Base-by-base conservation (phyloP, 129 eudicot species). In the Artemisia argyi region DNA sequence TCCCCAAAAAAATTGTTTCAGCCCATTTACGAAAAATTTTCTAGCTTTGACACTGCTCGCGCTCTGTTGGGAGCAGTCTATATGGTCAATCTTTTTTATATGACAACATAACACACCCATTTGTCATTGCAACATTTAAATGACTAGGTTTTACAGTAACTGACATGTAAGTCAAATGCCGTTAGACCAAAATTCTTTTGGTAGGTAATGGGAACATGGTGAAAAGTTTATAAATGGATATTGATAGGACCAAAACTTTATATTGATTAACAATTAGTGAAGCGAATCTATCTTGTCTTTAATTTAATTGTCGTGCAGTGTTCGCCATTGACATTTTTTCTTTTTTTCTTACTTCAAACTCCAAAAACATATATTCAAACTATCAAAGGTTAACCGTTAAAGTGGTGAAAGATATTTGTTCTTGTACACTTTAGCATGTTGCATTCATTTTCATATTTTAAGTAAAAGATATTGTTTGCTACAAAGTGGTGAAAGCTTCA, bases 261-360 rank as follows among this genome's bases (percentile, higher is more conserved):
- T 4, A 35, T 0, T 30, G 4, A 35, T 6, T 35, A 35, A 15
- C 15, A 68, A 71, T 8, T 39, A 56, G 19, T 56, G 8, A 39
- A 57, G 10, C 75, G 20, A 19, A 50, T 63, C 24, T 28, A 55
- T 48, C 60, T 62, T 47, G 47, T 10, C 60, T 51, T 32, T 63
- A 13, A 26, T 39, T 56, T 57, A 65, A 46, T 55, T 59, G 16
- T 8, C 59, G 58, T 18, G 76, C 68, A 44, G 55, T 58, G 58
- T 60, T 22, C 39, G 26, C n/a, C 58, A 72, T 59, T 75, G 49
- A 75, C 79, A 65, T 75, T 55, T 55, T 28, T 16, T 65, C 48
- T 39, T 65, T 66, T 14, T 64, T 64, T 74, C 57, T 65, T 54
- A 65, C 66, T 47, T 44, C 51, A 73, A 30, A 20, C 57, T 26